phyloP scores from a whole-genome alignment of 2,329 filamentous ascomycete genomes.

The Ophiocordyceps camponoti-leonardi region DNA sequence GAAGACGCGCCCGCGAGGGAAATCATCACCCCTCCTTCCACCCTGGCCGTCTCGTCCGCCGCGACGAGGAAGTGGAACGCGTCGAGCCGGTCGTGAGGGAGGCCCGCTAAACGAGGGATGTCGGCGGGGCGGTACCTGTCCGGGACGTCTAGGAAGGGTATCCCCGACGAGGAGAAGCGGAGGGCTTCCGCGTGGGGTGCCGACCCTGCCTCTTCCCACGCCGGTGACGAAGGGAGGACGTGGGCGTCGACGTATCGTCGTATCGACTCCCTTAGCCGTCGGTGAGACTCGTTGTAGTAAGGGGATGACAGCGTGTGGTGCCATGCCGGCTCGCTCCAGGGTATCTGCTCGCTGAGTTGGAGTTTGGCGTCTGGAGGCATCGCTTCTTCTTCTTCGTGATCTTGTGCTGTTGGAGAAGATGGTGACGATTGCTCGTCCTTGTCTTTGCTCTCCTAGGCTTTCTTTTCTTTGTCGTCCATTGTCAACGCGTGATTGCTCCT shows the following conservation, averaged over 20 bases:
- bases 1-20: conserved; percentile 40
- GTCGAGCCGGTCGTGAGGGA: conserved; percentile 31
- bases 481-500: no score
- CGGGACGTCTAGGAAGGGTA: conserved; percentile 17
- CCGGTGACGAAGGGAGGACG: conserved; percentile 44
- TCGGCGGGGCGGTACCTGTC: conserved; percentile 15
- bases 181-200: conserved; percentile 25
- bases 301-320: conserved; percentile 61
- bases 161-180: conserved; percentile 20
- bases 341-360: conserved; percentile 22
- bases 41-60: conserved; percentile 35
- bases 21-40: conserved; percentile 38
- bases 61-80: conserved; percentile 37
- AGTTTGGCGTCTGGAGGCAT: not conserved
- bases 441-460: no score
- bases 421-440: not conserved
- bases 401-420: not conserved
- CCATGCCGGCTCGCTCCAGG: conserved; percentile 78
- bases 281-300: conserved; percentile 65
- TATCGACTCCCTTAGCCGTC: conserved; percentile 48
- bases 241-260: conserved; percentile 57
- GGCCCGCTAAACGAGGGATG: conserved; percentile 19
- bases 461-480: no score
- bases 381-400: no score
- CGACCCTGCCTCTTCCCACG: conserved; percentile 44